Evolutionary conservation across 2,329 filamentous ascomycete species (phyloP).

Genomic region (Penicillium sp.): DNA sequence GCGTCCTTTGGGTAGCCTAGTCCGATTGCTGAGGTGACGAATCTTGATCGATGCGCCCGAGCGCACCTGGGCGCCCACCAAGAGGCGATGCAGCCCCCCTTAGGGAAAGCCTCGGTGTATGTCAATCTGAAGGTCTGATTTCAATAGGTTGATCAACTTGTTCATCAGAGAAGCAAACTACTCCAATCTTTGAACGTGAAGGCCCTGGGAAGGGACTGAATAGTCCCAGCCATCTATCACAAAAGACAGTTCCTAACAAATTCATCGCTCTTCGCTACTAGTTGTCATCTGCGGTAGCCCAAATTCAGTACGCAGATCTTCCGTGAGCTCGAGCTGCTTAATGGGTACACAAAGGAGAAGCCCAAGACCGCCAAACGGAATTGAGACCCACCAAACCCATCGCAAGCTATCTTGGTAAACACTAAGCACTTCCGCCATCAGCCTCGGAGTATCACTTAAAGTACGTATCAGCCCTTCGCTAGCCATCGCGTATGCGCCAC

Average conservation of each 20-base stretch:
- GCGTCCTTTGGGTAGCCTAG: too few relatives aligned
- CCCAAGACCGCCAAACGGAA: constrained; percentile 33
- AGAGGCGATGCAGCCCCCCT: too few relatives aligned
- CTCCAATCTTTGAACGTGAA: too few relatives aligned
- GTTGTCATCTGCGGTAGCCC: constrained; percentile 48
- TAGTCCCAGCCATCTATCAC: background rate
- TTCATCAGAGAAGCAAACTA: too few relatives aligned
- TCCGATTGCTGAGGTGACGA: too few relatives aligned
- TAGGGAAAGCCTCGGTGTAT: too few relatives aligned
- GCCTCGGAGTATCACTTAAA: background rate
- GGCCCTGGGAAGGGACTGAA: background rate
- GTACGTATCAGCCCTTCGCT: constrained; percentile 4
- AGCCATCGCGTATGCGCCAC: constrained; percentile 26
- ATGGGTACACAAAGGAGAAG: constrained; percentile 38
- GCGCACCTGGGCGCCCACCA: too few relatives aligned
- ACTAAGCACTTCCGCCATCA: constrained; percentile 29
- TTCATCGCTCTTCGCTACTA: background rate
- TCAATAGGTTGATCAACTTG: too few relatives aligned
- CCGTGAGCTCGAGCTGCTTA: constrained; percentile 25
- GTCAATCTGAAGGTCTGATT: too few relatives aligned
- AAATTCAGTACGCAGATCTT: constrained; percentile 3
- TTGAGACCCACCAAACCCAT: constrained; percentile 41
- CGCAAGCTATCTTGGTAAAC: constrained; percentile 38
- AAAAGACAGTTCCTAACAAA: background rate
- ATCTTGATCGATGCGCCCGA: too few relatives aligned